These are phyloP conservation scores for Fusarium haematococcum DNA, from an alignment of 2,329 filamentous ascomycete genomes.

Conservation along the genomic window DNA sequence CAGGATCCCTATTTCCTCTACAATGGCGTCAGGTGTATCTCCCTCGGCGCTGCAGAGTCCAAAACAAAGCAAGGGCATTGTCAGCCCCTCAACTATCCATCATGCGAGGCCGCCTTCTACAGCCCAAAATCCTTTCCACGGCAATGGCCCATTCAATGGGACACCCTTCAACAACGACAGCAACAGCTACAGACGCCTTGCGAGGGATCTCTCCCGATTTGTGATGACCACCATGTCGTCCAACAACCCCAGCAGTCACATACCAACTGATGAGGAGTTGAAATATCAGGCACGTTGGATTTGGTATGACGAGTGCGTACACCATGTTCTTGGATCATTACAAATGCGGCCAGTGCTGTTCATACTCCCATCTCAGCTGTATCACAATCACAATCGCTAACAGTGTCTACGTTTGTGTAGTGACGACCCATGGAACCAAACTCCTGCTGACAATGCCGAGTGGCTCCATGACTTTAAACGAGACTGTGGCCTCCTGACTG, in stretches of 20 bases:
- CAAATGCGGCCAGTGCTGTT: not conserved
- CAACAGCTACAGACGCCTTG: slow-evolving; percentile 32
- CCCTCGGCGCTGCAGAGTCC: not conserved
- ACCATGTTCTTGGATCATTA: not conserved
- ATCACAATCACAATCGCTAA: not conserved
- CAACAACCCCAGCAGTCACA: slow-evolving; percentile 37
- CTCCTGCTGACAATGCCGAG: not conserved
- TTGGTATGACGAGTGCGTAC: slow-evolving; percentile 37
- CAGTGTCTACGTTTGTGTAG: not conserved
- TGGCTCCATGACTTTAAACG: not conserved
- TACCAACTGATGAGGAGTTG: slow-evolving; percentile 50
- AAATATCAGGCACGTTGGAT: slow-evolving; percentile 47
- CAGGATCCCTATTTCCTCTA: not conserved
- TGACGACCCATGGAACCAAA: not conserved
- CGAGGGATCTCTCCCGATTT: slow-evolving; percentile 28
- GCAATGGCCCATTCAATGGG: not conserved
- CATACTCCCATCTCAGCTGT: too few relatives aligned
- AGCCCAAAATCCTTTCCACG: not conserved
- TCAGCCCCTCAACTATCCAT: not conserved
- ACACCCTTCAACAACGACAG: slow-evolving; percentile 18
- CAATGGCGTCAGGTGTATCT: not conserved
- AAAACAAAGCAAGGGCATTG: not conserved
- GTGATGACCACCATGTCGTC: slow-evolving; percentile 42
- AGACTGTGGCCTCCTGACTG: not conserved
- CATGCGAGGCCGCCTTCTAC: not conserved